These are phyloP conservation scores for Ophiostoma pallidulum DNA, from an alignment of 2,329 filamentous ascomycete species.

Conservation along the genomic window DNA sequence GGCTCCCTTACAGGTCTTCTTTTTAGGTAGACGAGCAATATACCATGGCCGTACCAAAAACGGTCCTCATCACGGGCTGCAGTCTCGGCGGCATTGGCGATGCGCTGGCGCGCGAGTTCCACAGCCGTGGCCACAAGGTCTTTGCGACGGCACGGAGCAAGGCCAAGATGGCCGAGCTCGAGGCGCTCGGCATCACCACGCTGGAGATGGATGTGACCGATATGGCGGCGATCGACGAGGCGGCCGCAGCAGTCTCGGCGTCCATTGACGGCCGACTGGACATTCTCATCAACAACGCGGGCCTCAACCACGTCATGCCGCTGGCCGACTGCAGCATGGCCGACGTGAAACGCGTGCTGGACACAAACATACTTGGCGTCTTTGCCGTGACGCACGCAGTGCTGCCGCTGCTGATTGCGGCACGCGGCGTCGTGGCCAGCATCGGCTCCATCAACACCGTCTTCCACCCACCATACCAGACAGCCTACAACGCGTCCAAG, in stretches of 20 bases:
- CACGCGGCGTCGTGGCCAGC: constrained; percentile 19
- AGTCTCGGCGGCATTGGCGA: constrained; percentile 25
- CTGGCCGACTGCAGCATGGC: constrained; percentile 15
- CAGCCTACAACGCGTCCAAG: constrained; percentile 25
- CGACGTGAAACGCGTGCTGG: constrained; percentile 14
- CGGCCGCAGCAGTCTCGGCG: constrained; percentile 11
- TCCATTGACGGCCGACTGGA: constrained; percentile 11
- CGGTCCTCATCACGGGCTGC: constrained; percentile 26
- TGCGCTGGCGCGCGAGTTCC: constrained; percentile 25
- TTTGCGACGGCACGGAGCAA: constrained; percentile 25
- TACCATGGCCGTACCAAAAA: constrained; percentile 13
- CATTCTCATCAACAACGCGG: constrained; percentile 19
- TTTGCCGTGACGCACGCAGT: constrained; percentile 25
- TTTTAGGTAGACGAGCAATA: no score
- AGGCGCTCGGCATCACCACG: constrained; percentile 19
- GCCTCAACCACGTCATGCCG: constrained; percentile 14
- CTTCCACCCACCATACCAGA: constrained; percentile 23
- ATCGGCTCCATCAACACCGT: constrained; percentile 24
- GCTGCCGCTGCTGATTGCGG: constrained; percentile 23
- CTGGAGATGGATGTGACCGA: constrained; percentile 24
- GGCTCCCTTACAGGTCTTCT: neutral
- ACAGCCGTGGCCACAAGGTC: constrained; percentile 21
- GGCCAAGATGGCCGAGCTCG: constrained; percentile 19
- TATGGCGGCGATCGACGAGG: constrained; percentile 18
- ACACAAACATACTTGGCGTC: constrained; percentile 23